Evolutionary conservation across 768 basidiomycete genomes (phyloP).

Genomic region (Galerina marginata): DNA sequence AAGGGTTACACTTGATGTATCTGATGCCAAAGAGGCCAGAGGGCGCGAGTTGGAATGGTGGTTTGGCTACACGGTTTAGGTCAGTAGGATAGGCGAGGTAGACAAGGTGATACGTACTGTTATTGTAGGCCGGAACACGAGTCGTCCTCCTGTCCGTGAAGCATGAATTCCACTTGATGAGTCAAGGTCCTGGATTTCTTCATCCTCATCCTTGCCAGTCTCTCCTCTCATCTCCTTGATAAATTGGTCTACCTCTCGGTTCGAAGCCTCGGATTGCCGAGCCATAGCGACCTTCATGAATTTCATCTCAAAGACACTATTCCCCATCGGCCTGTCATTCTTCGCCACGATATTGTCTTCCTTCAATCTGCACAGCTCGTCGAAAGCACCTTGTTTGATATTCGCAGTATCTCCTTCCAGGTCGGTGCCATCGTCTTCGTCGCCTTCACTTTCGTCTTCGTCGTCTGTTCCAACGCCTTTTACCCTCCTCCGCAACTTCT

Average conservation of each 20-base stretch:
- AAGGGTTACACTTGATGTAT: conserved; percentile 73
- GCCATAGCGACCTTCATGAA: conserved; percentile 96
- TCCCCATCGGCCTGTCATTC: conserved; percentile 48
- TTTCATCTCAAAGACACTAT: conserved; percentile 93
- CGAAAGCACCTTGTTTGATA: conserved; percentile 74
- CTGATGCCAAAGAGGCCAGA: conserved; percentile 43
- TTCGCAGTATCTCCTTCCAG: conserved; percentile 51
- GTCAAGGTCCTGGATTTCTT: conserved; percentile 29
- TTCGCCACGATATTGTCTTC: conserved; percentile 24
- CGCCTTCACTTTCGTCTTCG: conserved; percentile 50
- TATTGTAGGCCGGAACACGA: conserved; percentile 63
- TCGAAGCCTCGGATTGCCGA: conserved; percentile 60
- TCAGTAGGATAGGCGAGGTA: neutral
- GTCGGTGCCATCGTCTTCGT: conserved; percentile 45
- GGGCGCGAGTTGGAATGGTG: conserved; percentile 22
- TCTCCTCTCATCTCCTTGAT: conserved; percentile 64
- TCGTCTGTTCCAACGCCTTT: conserved; percentile 65
- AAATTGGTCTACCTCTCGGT: conserved; percentile 75
- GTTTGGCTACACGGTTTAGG: conserved; percentile 19
- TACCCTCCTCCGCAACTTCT: conserved; percentile 79
- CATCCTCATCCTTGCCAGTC: conserved; percentile 18
- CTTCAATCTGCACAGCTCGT: conserved; percentile 69
- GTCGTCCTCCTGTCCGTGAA: conserved; percentile 69
- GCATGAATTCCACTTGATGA: conserved; percentile 45
- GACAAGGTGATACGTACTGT: conserved; percentile 29